Evolutionary conservation across 805 yeast genomes (phyloP).

Genomic region (Kodamaea jinghongensis): DNA sequence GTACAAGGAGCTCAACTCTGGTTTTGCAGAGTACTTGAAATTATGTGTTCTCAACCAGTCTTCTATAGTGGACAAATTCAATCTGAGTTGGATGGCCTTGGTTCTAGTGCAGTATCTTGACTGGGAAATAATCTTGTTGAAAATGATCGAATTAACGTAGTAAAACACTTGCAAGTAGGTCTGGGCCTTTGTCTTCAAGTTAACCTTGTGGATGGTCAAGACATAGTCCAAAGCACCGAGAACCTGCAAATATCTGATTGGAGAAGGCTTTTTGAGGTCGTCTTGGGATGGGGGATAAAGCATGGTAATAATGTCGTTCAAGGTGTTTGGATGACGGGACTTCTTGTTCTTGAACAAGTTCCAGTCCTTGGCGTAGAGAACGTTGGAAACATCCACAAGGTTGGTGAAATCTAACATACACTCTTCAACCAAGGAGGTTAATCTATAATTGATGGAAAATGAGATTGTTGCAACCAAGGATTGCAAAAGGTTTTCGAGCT

Average conservation of each 20-base stretch:
- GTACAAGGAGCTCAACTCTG: conserved; percentile 55
- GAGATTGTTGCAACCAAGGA: conserved; percentile 64
- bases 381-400: conserved; percentile 77
- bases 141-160: conserved; percentile 70
- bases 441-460: conserved; percentile 60
- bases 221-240: conserved; percentile 87
- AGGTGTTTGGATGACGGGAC: conserved; percentile 43
- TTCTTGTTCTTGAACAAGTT: conserved; percentile 47
- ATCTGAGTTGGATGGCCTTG: conserved; percentile 83
- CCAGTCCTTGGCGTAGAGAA: conserved; percentile 72
- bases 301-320: conserved; percentile 72
- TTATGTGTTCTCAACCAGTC: conserved; percentile 87
- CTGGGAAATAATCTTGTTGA: conserved; percentile 67
- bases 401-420: conserved; percentile 74
- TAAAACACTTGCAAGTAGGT: conserved; percentile 73
- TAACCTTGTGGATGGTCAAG: conserved; percentile 75
- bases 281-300: conserved; percentile 81
- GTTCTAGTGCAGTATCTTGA: conserved; percentile 74
- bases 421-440: conserved; percentile 56
- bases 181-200: conserved; percentile 74
- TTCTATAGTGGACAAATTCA: conserved; percentile 82
- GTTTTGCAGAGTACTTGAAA: conserved; percentile 26
- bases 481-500: conserved; percentile 52
- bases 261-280: conserved; percentile 85
- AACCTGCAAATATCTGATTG: conserved; percentile 78